Conservation (phyloP, 805 yeast genomes). For the Ogataea pilisensis region DNA sequence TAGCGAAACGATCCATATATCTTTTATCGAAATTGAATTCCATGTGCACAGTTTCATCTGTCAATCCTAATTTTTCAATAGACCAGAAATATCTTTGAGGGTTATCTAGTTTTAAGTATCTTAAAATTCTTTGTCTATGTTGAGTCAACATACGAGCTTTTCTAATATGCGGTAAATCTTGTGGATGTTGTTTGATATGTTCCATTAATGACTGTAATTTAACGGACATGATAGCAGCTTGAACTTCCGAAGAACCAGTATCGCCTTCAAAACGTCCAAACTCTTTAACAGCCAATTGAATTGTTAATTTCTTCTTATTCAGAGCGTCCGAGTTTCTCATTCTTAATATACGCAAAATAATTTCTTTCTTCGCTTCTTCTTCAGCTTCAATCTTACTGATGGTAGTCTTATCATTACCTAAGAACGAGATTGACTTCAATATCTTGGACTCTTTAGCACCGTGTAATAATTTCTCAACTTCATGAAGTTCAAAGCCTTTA, state of each 20-base stretch:
- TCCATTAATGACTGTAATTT: slow-evolving; percentile 72
- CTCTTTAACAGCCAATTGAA: slow-evolving; percentile 66
- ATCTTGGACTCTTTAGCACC: slow-evolving; percentile 70
- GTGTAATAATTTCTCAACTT: slow-evolving; percentile 69
- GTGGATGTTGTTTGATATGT: slow-evolving; percentile 64
- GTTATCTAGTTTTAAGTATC: slow-evolving; percentile 74
- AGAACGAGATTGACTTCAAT: slow-evolving; percentile 26
- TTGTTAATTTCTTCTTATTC: slow-evolving; percentile 56
- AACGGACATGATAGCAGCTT: slow-evolving; percentile 86
- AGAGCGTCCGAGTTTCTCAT: slow-evolving; percentile 63
- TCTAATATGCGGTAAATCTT: slow-evolving; percentile 70
- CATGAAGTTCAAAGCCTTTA: slow-evolving; percentile 52
- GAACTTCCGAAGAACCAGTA: slow-evolving; percentile 93
- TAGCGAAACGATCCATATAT: slow-evolving; percentile 72
- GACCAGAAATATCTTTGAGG: slow-evolving; percentile 84
- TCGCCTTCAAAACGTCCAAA: slow-evolving; percentile 84
- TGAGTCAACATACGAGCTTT: slow-evolving; percentile 79
- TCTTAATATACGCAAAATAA: slow-evolving; percentile 65
- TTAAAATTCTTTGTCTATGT: slow-evolving; percentile 77
- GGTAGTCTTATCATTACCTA: slow-evolving; percentile 20
- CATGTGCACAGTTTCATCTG: slow-evolving; percentile 69
- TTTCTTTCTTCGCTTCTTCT: slow-evolving; percentile 60
- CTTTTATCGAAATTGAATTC: slow-evolving; percentile 80
- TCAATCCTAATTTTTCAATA: slow-evolving; percentile 80
- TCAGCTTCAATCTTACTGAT: slow-evolving; percentile 25